Conservation (phyloP, 768 basidiomycete genomes). For the Cystobasidiopsis lactophilus region DNA sequence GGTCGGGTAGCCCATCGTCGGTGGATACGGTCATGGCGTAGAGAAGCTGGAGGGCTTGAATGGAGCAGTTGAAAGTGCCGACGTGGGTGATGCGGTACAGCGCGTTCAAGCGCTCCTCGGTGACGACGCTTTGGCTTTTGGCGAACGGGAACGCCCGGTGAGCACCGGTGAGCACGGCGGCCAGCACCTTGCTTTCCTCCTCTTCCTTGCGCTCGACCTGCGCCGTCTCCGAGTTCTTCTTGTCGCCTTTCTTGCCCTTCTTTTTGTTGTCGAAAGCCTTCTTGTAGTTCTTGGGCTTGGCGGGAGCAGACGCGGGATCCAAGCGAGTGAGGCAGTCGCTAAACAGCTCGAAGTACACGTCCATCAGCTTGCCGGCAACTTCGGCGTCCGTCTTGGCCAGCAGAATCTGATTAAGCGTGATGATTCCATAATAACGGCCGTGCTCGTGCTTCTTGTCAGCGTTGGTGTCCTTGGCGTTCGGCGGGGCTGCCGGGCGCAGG, state of each 20-base stretch:
- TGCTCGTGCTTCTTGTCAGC: conserved; percentile 33
- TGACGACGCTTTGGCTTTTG: too few relatives aligned
- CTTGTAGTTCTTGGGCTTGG: conserved; percentile 18
- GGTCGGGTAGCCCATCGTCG: conserved; percentile 20
- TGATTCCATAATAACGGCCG: conserved; percentile 71
- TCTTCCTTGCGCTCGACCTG: conserved; percentile 32
- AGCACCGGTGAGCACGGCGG: conserved; percentile 77
- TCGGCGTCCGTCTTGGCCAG: conserved; percentile 42
- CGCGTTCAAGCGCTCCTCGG: conserved; percentile 58
- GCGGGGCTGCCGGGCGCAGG: conserved; percentile 36
- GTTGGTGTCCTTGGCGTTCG: conserved; percentile 29
- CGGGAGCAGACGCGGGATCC: conserved; percentile 20
- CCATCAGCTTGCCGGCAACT: conserved; percentile 55
- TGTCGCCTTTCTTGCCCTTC: conserved; percentile 15
- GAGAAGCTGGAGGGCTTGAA: conserved; percentile 74
- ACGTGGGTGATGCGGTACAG: conserved; percentile 86
- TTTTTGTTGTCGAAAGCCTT: conserved; percentile 16
- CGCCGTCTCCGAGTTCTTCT: conserved; percentile 22
- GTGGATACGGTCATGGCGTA: conserved; percentile 50
- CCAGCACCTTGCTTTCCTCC: conserved; percentile 54
- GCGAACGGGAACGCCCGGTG: conserved; percentile 90
- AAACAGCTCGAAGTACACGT: conserved; percentile 88
- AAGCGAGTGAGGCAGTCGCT: conserved; percentile 47
- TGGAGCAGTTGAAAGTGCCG: conserved; percentile 87
- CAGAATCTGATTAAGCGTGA: conserved; percentile 85